Percentiles rank a stretch among this genome's conserved stretches.
These are phyloP conservation scores for Mycena vulgaris DNA, from an alignment of 768 basidiomycete species.

Conservation along the genomic window DNA sequence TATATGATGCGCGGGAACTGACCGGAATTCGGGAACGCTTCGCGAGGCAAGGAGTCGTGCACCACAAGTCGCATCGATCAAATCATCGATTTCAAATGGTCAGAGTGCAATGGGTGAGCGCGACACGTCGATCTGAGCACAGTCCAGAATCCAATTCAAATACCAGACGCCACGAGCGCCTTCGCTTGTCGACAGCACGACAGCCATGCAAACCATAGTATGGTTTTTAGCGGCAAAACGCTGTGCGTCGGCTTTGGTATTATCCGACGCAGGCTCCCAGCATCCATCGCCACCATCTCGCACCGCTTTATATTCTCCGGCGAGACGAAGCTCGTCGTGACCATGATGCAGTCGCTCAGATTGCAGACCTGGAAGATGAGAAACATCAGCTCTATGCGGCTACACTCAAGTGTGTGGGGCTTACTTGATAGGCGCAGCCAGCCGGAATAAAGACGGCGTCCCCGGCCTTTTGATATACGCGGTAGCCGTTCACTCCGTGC, in stretches of 20 bases:
- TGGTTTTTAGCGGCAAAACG: slow-evolving; percentile 88
- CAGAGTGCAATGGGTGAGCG: too few species aligned
- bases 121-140: too few species aligned
- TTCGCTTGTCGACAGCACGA: slow-evolving; percentile 58
- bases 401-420: slow-evolving; percentile 33
- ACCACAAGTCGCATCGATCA: too few species aligned
- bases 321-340: slow-evolving; percentile 95
- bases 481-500: slow-evolving; percentile 80
- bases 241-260: not conserved
- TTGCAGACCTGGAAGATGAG: slow-evolving; percentile 80
- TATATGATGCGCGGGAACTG: too few species aligned
- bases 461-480: slow-evolving; percentile 91
- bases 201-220: slow-evolving; percentile 95
- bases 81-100: too few species aligned
- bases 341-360: slow-evolving; percentile 92
- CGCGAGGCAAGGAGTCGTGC: too few species aligned
- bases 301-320: slow-evolving; percentile 92
- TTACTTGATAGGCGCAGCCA: slow-evolving; percentile 91
- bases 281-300: slow-evolving; percentile 87
- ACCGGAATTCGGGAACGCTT: too few species aligned
- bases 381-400: not conserved
- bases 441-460: slow-evolving; percentile 97
- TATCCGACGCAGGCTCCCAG: slow-evolving; percentile 61
- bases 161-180: too few species aligned
- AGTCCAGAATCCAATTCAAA: too few species aligned